phyloP scores from a whole-genome alignment of 2,329 filamentous ascomycete species.

The Trichophyton benhamiae region DNA sequence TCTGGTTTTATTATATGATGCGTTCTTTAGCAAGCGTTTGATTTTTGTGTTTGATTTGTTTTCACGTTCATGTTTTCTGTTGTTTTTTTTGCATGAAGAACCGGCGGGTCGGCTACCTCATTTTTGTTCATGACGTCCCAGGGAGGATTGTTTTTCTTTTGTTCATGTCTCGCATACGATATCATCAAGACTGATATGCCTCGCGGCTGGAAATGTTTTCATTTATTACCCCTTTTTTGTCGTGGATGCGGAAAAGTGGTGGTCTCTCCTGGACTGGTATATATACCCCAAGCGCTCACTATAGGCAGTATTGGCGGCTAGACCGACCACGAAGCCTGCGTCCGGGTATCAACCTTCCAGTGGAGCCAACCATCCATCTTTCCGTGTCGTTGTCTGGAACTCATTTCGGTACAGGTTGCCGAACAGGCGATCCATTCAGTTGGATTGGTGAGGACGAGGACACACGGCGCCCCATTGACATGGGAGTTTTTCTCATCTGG shows the following conservation, averaged over 20 bases:
- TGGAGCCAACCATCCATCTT: background rate
- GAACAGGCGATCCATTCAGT: slow-evolving; percentile 22
- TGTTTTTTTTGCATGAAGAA: slow-evolving; percentile 30
- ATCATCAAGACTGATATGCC: slow-evolving; percentile 39
- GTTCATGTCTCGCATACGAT: slow-evolving; percentile 30
- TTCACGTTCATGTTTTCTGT: slow-evolving; percentile 16
- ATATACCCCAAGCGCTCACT: background rate
- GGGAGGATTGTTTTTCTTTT: slow-evolving; percentile 23
- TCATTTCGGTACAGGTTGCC: slow-evolving; percentile 28
- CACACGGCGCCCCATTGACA: slow-evolving; percentile 12
- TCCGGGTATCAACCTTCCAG: slow-evolving; percentile 17
- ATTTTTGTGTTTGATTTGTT: slow-evolving; percentile 26
- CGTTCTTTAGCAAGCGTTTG: slow-evolving; percentile 39
- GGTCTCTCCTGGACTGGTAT: background rate
- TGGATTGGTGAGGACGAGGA: slow-evolving; percentile 13
- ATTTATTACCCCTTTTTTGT: slow-evolving; percentile 23
- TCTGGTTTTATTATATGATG: slow-evolving; percentile 28
- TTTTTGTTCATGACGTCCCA: slow-evolving; percentile 18
- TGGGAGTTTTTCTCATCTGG: slow-evolving; percentile 23
- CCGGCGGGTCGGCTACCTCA: slow-evolving; percentile 38
- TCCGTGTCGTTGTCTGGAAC: slow-evolving; percentile 22
- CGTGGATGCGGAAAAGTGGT: slow-evolving; percentile 17
- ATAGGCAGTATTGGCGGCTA: slow-evolving; percentile 1
- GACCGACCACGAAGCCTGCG: background rate
- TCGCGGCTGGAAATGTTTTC: slow-evolving; percentile 36